phyloP scores from a whole-genome alignment of 345 rosid genomes.

The Geranium rotundifolium region DNA sequence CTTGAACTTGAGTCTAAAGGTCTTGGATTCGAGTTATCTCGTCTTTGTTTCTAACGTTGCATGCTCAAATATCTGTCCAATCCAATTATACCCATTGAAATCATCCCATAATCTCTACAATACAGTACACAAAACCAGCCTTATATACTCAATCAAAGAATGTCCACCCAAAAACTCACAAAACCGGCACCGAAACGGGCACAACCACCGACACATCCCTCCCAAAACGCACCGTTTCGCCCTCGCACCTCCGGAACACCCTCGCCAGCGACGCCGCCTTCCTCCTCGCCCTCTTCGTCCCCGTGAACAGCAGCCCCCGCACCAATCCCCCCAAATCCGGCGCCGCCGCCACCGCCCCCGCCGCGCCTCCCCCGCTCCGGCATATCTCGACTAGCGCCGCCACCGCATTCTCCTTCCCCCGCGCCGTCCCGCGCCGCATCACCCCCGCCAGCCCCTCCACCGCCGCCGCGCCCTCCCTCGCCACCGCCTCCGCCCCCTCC shows the following conservation, averaged over 20 bases:
- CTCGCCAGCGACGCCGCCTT: constrained; percentile 91
- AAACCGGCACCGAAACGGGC: no score
- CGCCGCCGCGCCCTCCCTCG: constrained; percentile 58
- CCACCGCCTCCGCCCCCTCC: constrained; percentile 62
- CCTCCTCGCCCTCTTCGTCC: constrained; percentile 88
- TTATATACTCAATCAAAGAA: no score
- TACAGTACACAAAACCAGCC: no score
- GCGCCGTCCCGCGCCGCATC: constrained; percentile 87
- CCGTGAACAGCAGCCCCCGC: constrained; percentile 64
- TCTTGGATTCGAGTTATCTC: no score
- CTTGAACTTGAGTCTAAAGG: no score
- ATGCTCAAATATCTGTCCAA: no score
- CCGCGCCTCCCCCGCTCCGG: constrained; percentile 60
- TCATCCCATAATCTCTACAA: no score
- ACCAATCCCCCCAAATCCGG: constrained; percentile 75
- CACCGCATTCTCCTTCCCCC: constrained; percentile 93
- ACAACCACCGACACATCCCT: no score
- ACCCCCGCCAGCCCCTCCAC: constrained; percentile 56
- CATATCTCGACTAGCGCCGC: constrained; percentile 89
- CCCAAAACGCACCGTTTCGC: constrained; percentile 18
- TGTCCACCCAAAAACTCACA: no score
- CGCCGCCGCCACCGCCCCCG: constrained; percentile 59
- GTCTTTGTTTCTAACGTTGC: no score
- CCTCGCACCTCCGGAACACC: constrained; percentile 72
- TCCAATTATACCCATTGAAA: no score